Evolutionary conservation across 2,329 filamentous ascomycete genomes (phyloP).

Genomic region (Claviceps spartinae): DNA sequence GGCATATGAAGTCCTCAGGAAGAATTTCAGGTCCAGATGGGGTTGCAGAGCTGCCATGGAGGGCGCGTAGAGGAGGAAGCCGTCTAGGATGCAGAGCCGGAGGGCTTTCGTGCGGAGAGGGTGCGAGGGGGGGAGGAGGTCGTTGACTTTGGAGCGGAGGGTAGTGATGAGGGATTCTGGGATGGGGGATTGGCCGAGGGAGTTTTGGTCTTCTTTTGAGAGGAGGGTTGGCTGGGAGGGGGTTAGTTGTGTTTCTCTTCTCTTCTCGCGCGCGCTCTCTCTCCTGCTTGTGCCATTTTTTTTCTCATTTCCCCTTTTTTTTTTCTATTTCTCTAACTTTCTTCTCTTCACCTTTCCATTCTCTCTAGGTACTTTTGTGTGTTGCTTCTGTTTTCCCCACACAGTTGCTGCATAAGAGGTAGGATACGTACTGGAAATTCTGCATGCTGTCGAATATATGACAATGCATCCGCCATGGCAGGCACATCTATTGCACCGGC

Average conservation of each 20-base stretch:
- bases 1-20: slow-evolving; percentile 56
- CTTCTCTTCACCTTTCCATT: neutral
- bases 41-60: slow-evolving; percentile 40
- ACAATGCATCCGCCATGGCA: slow-evolving; percentile 51
- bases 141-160: slow-evolving; percentile 32
- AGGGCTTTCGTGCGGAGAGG: slow-evolving; percentile 19
- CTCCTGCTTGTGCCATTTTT: neutral
- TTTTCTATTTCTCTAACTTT: neutral
- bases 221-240: slow-evolving; percentile 16
- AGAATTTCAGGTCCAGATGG: slow-evolving; percentile 61
- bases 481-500: slow-evolving; percentile 61
- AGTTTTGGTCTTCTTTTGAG: slow-evolving; percentile 46
- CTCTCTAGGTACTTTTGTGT: neutral
- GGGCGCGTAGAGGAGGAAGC: slow-evolving; percentile 68
- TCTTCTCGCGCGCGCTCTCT: no score
- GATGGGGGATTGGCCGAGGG: slow-evolving; percentile 41
- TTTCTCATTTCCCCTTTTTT: neutral
- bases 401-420: no score
- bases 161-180: slow-evolving; percentile 30
- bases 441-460: slow-evolving; percentile 57
- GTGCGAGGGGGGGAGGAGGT: slow-evolving; percentile 31
- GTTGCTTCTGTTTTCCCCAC: neutral
- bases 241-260: neutral
- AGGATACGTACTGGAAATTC: slow-evolving; percentile 30
- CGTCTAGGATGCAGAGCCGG: slow-evolving; percentile 65